Base-by-base conservation (phyloP, 257 asterid genomes). In the Solanum peruvianum region DNA sequence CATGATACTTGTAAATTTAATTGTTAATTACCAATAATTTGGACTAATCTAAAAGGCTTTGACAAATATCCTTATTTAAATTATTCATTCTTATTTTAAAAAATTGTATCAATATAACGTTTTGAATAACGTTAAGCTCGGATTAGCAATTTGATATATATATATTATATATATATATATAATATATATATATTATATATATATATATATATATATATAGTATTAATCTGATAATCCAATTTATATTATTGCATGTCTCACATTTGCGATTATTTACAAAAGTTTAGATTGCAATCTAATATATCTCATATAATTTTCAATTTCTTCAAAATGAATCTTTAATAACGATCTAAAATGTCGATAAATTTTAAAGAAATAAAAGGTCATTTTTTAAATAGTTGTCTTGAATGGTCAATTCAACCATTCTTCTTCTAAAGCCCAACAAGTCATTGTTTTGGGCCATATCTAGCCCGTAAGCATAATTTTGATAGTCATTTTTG, bases 211-310 rank as follows among this genome's bases (percentile, higher is more conserved):
- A 14, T 69, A 2, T 6, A n/a, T n/a, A n/a, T n/a, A n/a, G n/a
- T n/a, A n/a, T 15, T 8, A 4, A 70, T 0, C 2, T 29, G 16
- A 15, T 4, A 29, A 14, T 15, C 6, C 16, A 70, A 15, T 31
- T 8, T 70, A 29, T 0, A 8, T 2, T 7, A 7, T 70, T n/a
- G 1, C 0, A 11, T 0, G 3, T 6, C n/a, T 31, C 10, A 69
- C n/a, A 31, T 15, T 69, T 69, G 21, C 1, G 5, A 69, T 69
- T 15, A 16, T 9, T 69, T 9, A 4, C 7, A 67, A 29, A 27
- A 13, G 3, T 7, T 31, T 15, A 70, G 1, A 29, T 2, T 5
- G 5, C 9, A 31, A 10, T 70, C 6, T 31, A 70, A 15, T 4
- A 4, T 69, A 7, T 29, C 11, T 7, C n/a, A 29, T 14, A 31